Evolutionary conservation across 257 asterid genomes (phyloP).

Genomic region (Leptodermis oblonga): DNA sequence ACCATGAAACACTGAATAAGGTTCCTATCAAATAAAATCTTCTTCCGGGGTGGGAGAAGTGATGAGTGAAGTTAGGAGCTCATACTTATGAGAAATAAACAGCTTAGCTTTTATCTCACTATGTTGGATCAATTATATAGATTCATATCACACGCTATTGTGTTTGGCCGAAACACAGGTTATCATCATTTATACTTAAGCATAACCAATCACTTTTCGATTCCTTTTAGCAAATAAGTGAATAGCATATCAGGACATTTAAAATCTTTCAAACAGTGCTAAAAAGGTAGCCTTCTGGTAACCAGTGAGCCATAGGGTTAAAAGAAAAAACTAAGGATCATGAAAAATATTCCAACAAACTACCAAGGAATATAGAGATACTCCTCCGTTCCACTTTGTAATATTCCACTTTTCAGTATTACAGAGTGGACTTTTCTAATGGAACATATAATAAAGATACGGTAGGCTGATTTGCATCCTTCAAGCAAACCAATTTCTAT

Average conservation of each 20-base stretch:
- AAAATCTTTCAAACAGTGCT: not conserved
- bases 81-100: not conserved
- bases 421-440: no score
- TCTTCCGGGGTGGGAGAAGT: not conserved
- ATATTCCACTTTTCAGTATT: no score
- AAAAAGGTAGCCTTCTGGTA: not conserved
- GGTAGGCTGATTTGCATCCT: not conserved
- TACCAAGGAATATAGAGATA: not conserved
- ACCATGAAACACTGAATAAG: not conserved
- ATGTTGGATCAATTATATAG: no score
- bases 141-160: no score
- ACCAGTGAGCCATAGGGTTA: not conserved
- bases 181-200: no score
- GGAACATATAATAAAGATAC: not conserved
- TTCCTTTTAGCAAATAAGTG: not conserved
- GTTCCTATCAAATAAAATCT: not conserved
- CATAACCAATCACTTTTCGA: no score
- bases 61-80: not conserved
- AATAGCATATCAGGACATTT: not conserved
- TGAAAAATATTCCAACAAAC: not conserved
- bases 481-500: not conserved
- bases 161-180: no score
- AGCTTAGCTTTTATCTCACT: no score
- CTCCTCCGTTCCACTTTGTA: no score
- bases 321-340: not conserved